Evolutionary conservation across 345 rosid species (phyloP), one percentile per base, ranked within the genome.

Genomic region (Citropsis articulata): DNA sequence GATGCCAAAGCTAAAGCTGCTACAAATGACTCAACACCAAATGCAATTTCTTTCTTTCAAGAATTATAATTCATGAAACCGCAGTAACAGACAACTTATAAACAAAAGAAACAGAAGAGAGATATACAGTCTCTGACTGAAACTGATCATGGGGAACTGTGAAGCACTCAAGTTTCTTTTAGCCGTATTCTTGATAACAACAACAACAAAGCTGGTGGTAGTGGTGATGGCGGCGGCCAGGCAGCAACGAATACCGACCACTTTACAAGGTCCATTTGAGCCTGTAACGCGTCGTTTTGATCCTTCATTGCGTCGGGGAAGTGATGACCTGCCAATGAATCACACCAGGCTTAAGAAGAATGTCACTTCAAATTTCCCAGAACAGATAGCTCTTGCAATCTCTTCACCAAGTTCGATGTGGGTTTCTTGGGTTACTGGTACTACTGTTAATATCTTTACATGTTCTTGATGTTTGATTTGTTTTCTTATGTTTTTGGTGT

Each of bases 401-500:
- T 91, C 94, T 73, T 72, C 93, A 30, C 90, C 96, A 27, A 84
- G 92, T 76, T 91, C 97, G 48, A 87, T 94, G 85, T 92, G 96
- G 96, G 89, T 94, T 80, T 91, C 97, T 79, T 92, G 98, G 98
- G 86, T 89, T 79, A 88, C 97, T n/a, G 97, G 96, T 92, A 89
- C 63, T 71, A 56, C 9, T 60, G 25, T 40, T 77, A 53, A 16
- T 36, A n/a, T 70, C 62, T 72, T 60, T 63, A 0, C 22, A 45
- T 27, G 4, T 57, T 64, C 25, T 72, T 73, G 7, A 0, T 25
- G 9, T 6, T 65, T 28, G 27, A 60, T 31, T 66, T 3, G 9
- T 61, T 27, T 19, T 30, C 4, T 24, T 74, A 16, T 9, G 30
- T 13, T 77, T 24, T 25, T 28, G 30, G 66, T 66, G 56, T 70